phyloP scores from a whole-genome alignment of 805 yeast species.

The Tetrapisispora arboricola region DNA sequence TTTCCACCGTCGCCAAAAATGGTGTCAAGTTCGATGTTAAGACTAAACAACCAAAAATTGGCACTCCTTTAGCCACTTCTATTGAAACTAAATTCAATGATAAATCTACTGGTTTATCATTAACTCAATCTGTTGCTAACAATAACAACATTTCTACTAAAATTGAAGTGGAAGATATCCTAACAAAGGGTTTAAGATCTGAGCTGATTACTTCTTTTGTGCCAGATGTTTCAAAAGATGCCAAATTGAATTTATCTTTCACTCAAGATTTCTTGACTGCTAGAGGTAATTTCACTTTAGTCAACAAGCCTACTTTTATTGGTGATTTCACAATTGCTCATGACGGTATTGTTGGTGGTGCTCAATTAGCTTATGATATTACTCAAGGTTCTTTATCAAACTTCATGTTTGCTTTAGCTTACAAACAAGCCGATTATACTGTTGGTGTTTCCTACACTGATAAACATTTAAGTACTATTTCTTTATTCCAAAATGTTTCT shows the following conservation, averaged over 20 bases:
- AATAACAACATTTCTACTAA: conserved; percentile 86
- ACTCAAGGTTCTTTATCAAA: conserved; percentile 85
- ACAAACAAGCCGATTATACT: conserved; percentile 79
- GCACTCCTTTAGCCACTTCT: conserved; percentile 75
- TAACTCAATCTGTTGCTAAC: conserved; percentile 97
- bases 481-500: conserved; percentile 93
- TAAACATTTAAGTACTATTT: conserved; percentile 83
- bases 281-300: conserved; percentile 86
- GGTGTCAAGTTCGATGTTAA: conserved; percentile 91
- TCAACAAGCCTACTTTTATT: conserved; percentile 90
- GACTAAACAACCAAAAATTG: conserved; percentile 75
- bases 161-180: conserved; percentile 72
- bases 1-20: conserved; percentile 89
- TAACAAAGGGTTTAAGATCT: conserved; percentile 91
- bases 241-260: conserved; percentile 83
- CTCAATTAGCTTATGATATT: conserved; percentile 94
- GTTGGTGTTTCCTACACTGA: conserved; percentile 64
- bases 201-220: conserved; percentile 80
- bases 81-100: conserved; percentile 89
- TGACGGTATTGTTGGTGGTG: conserved; percentile 95
- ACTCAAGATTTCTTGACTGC: conserved; percentile 89
- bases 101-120: conserved; percentile 82
- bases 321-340: conserved; percentile 94
- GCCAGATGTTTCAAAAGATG: conserved; percentile 79
- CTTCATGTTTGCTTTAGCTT: conserved; percentile 90